These are phyloP conservation scores for Cystobasidiopsis lactophilus DNA, from an alignment of 768 basidiomycete genomes.

Conservation along the genomic window DNA sequence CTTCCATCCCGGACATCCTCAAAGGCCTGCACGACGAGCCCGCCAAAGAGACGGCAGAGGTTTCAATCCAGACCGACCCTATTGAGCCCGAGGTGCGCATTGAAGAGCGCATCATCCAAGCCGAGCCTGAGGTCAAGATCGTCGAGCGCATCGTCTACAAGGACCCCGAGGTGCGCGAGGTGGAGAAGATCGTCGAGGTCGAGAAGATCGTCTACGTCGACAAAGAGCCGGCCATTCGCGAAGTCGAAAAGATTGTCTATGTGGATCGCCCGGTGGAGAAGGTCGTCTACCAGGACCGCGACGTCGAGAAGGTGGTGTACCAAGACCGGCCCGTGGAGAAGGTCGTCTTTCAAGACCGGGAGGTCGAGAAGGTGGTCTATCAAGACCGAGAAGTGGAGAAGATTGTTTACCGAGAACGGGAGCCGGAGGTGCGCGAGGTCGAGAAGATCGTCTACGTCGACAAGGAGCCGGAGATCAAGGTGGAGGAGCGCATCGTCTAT, in stretches of 20 bases:
- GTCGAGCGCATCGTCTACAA: conserved; percentile 10
- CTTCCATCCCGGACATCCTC: conserved; percentile 8
- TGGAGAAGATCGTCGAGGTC: conserved; percentile 17
- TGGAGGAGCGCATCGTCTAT: conserved; percentile 14
- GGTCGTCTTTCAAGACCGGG: background rate
- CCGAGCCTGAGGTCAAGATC: background rate
- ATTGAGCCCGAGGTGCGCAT: conserved; percentile 9
- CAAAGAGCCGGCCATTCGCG: background rate
- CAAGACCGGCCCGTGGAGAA: conserved; percentile 14
- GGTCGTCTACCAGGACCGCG: conserved; percentile 7
- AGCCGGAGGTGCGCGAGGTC: conserved; percentile 15
- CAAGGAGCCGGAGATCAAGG: conserved; percentile 17
- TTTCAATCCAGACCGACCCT: conserved; percentile 14
- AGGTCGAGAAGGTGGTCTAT: conserved; percentile 8
- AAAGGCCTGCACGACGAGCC: conserved; percentile 7
- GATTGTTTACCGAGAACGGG: background rate
- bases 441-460: conserved; percentile 21
- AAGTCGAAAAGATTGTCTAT: conserved; percentile 14
- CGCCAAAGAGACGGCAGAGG: conserved; percentile 4
- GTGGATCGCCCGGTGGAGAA: conserved; percentile 13
- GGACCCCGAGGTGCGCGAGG: background rate
- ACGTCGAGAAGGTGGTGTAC: conserved; percentile 14
- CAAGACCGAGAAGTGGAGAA: conserved; percentile 21
- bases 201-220: conserved; percentile 18
- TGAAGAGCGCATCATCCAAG: background rate